A percentile compares a stretch with the other conserved stretches of the same genome.
These are phyloP conservation scores for Rhamnella rubrinervis DNA, from an alignment of 331 rosid species.

Conservation along the genomic window DNA sequence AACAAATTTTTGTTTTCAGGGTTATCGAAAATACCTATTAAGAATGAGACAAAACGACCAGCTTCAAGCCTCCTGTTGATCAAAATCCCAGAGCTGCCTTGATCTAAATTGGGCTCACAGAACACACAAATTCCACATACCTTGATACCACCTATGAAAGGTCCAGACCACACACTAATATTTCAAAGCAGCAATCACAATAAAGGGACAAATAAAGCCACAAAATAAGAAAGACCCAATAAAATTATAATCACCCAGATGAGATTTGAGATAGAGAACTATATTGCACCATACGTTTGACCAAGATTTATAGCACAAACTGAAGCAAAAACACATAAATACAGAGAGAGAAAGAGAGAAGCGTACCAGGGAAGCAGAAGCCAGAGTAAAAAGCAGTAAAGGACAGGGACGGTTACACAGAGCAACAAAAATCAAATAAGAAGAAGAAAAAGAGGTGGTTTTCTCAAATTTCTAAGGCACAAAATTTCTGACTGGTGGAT, in stretches of 20 bases:
- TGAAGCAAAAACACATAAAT: neutral
- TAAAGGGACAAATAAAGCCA: slow-evolving; percentile 1
- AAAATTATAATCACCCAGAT: slow-evolving; percentile 26
- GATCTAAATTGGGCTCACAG: neutral
- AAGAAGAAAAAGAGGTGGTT: slow-evolving; percentile 24
- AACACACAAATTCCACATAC: neutral
- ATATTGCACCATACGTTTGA: slow-evolving; percentile 27
- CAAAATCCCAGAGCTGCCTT: neutral
- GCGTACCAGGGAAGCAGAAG: slow-evolving; percentile 27
- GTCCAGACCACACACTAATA: slow-evolving; percentile 3
- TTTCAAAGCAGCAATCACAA: neutral
- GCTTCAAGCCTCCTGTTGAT: neutral
- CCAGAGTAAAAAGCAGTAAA: slow-evolving; percentile 37
- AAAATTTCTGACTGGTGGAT: neutral
- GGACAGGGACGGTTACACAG: slow-evolving; percentile 28
- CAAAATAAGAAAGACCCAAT: neutral
- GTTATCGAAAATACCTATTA: neutral
- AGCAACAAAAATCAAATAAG: neutral
- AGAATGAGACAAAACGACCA: neutral
- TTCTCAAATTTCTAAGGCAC: slow-evolving; percentile 7
- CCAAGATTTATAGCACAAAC: slow-evolving; percentile 4
- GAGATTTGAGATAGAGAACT: slow-evolving; percentile 13
- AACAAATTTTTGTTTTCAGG: neutral
- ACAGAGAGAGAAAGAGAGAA: slow-evolving; percentile 18
- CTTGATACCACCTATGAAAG: neutral